Percentiles rank a stretch among this genome's conserved stretches.
phyloP scores from a whole-genome alignment of 2,329 filamentous ascomycete genomes.

The Venturiaceae sp. region DNA sequence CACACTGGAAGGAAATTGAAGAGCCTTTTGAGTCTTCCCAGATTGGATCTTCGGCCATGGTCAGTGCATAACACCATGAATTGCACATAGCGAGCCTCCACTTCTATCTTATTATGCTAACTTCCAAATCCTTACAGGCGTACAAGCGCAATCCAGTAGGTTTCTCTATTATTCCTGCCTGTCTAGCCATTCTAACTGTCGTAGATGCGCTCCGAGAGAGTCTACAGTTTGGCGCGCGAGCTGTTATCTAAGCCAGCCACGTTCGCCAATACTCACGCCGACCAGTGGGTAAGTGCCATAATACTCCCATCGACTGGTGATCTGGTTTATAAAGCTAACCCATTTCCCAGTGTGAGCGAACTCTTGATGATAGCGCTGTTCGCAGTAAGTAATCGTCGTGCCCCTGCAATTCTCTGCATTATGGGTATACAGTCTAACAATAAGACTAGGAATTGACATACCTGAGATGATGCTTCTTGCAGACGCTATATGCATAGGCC shows the following conservation, averaged over 20 bases:
- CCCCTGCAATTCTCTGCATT: no score
- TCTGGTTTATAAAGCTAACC: neutral
- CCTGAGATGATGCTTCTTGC: conserved; percentile 39
- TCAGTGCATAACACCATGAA: no score
- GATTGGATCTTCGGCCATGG: conserved; percentile 54
- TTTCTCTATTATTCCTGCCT: no score
- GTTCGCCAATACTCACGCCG: conserved; percentile 56
- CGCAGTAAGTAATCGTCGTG: no score
- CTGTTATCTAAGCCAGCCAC: conserved; percentile 44
- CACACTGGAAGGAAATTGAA: conserved; percentile 68
- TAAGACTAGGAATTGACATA: no score
- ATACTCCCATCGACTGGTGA: conserved; percentile 55
- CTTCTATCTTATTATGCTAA: no score
- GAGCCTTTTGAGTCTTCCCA: conserved; percentile 75
- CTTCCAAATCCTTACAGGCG: no score
- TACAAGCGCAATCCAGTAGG: conserved; percentile 57
- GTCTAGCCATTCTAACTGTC: no score
- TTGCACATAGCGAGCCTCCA: no score
- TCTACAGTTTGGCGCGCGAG: conserved; percentile 49
- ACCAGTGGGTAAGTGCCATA: conserved; percentile 72
- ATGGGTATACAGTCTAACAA: no score
- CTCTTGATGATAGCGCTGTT: conserved; percentile 68
- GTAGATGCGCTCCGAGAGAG: conserved; percentile 52
- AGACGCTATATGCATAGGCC: conserved; percentile 51
- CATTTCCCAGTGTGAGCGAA: conserved; percentile 48